Evolutionary conservation across 176 grass and related monocot genomes (phyloP).

Genomic region (Triticum turgidum): DNA sequence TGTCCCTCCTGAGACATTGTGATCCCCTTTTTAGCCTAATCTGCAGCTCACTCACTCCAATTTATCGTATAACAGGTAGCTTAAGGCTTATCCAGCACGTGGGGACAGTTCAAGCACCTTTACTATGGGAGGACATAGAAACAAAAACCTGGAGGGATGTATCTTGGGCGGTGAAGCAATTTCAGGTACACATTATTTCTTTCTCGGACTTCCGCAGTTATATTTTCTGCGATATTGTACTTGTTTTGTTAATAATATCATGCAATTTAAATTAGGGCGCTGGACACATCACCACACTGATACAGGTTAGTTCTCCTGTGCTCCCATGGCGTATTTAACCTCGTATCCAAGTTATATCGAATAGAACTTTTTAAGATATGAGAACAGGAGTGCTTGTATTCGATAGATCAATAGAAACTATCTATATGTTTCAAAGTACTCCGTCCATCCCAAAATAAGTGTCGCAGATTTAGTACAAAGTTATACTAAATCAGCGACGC

Average conservation of each 20-base stretch:
- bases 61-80: conserved; percentile 58
- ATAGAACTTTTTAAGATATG: neutral
- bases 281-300: conserved; percentile 67
- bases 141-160: conserved; percentile 62
- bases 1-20: neutral
- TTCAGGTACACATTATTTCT: conserved; percentile 48
- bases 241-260: conserved; percentile 32
- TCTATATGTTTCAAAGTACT: neutral
- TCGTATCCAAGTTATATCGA: neutral
- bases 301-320: conserved; percentile 56
- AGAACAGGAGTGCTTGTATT: neutral
- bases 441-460: no score
- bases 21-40: conserved; percentile 20
- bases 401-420: neutral
- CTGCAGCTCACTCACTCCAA: neutral
- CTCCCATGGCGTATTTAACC: neutral
- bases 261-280: conserved; percentile 57
- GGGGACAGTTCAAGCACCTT: conserved; percentile 64
- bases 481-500: no score
- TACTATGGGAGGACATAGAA: conserved; percentile 45
- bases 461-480: no score
- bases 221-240: neutral
- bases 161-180: conserved; percentile 59
- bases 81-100: conserved; percentile 90
- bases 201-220: neutral